Evolutionary conservation across 2,329 filamentous ascomycete genomes (phyloP).

Genomic region (Beauveria sp.): DNA sequence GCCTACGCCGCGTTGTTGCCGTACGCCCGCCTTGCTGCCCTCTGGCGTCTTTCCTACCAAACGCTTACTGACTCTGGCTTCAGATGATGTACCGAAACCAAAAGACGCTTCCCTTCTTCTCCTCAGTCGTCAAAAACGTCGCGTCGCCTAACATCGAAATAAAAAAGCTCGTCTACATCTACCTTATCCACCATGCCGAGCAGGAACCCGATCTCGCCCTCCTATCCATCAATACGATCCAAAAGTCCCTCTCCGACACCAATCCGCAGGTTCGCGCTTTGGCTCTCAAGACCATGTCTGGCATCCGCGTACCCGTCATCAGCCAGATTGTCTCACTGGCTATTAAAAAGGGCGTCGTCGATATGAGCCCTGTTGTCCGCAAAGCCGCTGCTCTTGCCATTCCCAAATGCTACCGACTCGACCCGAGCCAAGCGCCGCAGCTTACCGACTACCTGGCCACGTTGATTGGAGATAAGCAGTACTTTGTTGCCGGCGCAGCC

Average conservation of each 20-base stretch:
- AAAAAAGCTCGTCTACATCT: conserved; percentile 98
- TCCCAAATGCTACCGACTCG: conserved; percentile 89
- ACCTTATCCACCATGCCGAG: conserved; percentile 93
- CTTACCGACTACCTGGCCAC: conserved; percentile 72
- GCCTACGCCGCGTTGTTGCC: conserved; percentile 78
- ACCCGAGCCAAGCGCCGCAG: conserved; percentile 78
- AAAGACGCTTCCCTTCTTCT: conserved; percentile 87
- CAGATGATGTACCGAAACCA: conserved; percentile 95
- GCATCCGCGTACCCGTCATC: conserved; percentile 94
- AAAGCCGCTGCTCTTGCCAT: conserved; percentile 90
- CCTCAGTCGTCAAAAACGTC: conserved; percentile 96
- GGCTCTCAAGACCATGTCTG: conserved; percentile 92
- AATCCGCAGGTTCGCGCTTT: conserved; percentile 88
- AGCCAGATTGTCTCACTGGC: conserved; percentile 94
- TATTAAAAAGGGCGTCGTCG: conserved; percentile 86
- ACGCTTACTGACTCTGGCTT: neutral
- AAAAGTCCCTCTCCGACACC: conserved; percentile 89
- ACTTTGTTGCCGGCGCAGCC: conserved; percentile 92
- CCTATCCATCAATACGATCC: conserved; percentile 96
- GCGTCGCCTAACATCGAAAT: conserved; percentile 90
- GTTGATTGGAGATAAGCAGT: conserved; percentile 83
- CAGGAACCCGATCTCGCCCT: conserved; percentile 91
- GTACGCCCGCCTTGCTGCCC: conserved; percentile 43
- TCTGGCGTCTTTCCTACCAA: conserved; percentile 7
- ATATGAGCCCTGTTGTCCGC: conserved; percentile 91